phyloP scores from a whole-genome alignment of 2,329 filamentous ascomycete species.

The Scedosporium dehoogii region DNA sequence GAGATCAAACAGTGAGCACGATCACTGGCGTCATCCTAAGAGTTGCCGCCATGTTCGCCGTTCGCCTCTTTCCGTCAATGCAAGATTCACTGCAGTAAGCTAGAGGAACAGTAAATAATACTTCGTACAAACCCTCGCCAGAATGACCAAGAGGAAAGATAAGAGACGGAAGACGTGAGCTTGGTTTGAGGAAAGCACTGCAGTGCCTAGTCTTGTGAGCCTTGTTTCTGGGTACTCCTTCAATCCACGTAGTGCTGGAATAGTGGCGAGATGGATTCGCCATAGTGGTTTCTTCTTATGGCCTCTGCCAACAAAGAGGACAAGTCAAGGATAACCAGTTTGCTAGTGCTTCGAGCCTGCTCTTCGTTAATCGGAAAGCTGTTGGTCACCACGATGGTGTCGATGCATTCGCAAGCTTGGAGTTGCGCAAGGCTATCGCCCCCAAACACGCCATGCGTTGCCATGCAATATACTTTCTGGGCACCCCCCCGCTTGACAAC shows the following conservation, averaged over 20 bases:
- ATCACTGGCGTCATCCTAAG: background rate
- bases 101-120: background rate
- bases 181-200: background rate
- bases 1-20: background rate
- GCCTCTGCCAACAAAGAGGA: slow-evolving; percentile 83
- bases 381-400: slow-evolving; percentile 91
- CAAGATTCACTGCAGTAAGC: background rate
- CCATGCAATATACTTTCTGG: slow-evolving; percentile 94
- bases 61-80: background rate
- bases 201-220: too few relatives aligned
- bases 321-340: slow-evolving; percentile 82
- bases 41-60: background rate
- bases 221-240: background rate
- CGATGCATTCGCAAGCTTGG: slow-evolving; percentile 85
- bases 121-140: background rate
- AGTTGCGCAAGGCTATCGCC: slow-evolving; percentile 83
- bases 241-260: slow-evolving; percentile 47
- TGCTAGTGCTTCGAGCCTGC: slow-evolving; percentile 60
- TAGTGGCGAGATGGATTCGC: slow-evolving; percentile 65
- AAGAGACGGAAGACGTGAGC: background rate
- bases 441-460: slow-evolving; percentile 90
- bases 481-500: slow-evolving; percentile 88
- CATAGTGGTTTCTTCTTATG: slow-evolving; percentile 92
- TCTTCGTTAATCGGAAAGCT: slow-evolving; percentile 84
- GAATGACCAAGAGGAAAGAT: background rate